phyloP scores from a whole-genome alignment of 805 yeast species.

The Monosporozyma aerobia region DNA sequence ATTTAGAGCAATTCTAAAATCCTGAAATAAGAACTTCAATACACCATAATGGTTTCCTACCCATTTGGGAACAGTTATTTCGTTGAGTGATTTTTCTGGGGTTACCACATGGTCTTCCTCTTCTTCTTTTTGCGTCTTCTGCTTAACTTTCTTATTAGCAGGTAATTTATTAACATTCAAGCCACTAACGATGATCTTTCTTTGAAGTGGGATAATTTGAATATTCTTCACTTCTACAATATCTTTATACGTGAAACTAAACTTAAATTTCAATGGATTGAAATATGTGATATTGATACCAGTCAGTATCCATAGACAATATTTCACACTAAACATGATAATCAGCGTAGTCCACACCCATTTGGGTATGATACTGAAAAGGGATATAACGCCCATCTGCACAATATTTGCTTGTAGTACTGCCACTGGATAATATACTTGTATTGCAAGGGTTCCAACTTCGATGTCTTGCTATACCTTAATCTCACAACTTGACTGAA shows the following conservation, averaged over 20 bases:
- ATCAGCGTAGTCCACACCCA: conserved; percentile 1
- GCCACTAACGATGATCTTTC: conserved; percentile 9
- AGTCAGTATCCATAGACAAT: neutral
- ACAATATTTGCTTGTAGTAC: too few relatives aligned
- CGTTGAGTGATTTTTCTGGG: neutral
- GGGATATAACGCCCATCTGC: neutral
- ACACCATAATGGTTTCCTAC: neutral
- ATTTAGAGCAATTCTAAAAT: conserved; percentile 7
- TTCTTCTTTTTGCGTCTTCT: neutral
- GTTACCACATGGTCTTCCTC: neutral
- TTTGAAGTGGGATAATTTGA: conserved; percentile 15
- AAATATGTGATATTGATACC: conserved; percentile 14
- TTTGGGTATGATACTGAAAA: neutral
- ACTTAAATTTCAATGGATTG: conserved; percentile 16
- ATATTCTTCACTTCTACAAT: conserved; percentile 10
- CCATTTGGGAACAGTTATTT: conserved; percentile 2
- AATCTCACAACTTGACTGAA: too few relatives aligned
- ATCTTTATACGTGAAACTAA: conserved; percentile 10
- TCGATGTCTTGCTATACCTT: too few relatives aligned
- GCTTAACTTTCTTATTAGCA: neutral
- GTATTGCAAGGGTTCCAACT: too few relatives aligned
- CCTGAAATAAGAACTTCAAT: conserved; percentile 3
- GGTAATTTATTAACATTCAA: conserved; percentile 2
- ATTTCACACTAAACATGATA: neutral
- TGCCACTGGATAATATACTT: too few relatives aligned